These are phyloP conservation scores for Talaromyces nanjingensis DNA, from an alignment of 495 filamentous ascomycete species.

Conservation along the genomic window DNA sequence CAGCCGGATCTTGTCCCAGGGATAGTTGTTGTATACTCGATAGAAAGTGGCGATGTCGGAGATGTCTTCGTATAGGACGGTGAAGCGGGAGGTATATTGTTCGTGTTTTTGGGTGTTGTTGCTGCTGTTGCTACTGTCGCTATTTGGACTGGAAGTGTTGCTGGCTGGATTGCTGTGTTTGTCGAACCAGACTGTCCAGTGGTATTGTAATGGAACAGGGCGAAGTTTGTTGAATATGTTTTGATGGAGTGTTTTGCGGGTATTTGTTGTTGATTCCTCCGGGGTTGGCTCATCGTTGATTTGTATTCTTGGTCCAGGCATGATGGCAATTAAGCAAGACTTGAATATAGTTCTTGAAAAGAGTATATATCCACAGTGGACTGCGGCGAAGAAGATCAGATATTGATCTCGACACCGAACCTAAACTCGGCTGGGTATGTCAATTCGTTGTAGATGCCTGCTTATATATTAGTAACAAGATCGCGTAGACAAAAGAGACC, in stretches of 20 bases:
- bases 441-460: background rate
- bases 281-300: background rate
- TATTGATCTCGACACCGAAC: background rate
- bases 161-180: conserved; percentile 25
- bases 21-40: conserved; percentile 85
- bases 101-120: conserved; percentile 12
- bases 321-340: background rate
- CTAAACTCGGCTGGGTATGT: background rate
- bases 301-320: conserved; percentile 1
- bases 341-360: background rate
- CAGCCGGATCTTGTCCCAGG: conserved; percentile 65
- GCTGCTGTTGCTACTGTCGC: background rate
- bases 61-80: conserved; percentile 60
- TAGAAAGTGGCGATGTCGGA: conserved; percentile 77
- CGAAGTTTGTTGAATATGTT: conserved; percentile 40
- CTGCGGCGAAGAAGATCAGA: background rate
- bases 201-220: conserved; percentile 44
- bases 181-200: conserved; percentile 56
- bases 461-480: background rate
- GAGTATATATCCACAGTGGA: background rate
- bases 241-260: conserved; percentile 27
- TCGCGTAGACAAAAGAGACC: background rate
- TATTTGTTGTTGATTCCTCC: conserved; percentile 12
- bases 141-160: background rate
- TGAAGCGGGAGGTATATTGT: conserved; percentile 58